A percentile compares a stretch with the other conserved stretches of the same genome.
Conservation (phyloP, 2,329 filamentous ascomycete species). For the Paraphaeosphaeria minitans region DNA sequence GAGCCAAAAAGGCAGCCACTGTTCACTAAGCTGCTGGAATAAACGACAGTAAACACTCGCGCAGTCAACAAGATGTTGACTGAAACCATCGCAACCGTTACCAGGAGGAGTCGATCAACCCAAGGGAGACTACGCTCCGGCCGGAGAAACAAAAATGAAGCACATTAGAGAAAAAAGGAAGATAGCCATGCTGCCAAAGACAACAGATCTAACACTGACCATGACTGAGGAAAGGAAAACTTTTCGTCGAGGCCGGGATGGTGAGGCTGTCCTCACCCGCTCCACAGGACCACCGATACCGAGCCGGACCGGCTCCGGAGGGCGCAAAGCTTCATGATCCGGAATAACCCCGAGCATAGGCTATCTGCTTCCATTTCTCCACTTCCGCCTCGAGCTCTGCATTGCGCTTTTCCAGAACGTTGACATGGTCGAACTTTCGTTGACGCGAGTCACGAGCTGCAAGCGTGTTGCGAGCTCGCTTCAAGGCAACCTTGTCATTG, state of each 20-base stretch:
- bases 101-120: conserved; percentile 48
- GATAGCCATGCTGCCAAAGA: not conserved
- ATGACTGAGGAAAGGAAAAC: conserved; percentile 23
- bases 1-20: not conserved
- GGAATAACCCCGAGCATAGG: conserved; percentile 45
- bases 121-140: conserved; percentile 44
- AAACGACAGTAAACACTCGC: conserved; percentile 12
- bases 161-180: not conserved
- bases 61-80: not conserved
- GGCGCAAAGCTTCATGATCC: conserved; percentile 41
- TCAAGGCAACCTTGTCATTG: conserved; percentile 76
- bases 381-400: conserved; percentile 64
- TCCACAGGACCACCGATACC: conserved; percentile 32
- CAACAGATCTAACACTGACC: conserved; percentile 8
- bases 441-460: conserved; percentile 92
- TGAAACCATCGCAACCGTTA: conserved; percentile 22
- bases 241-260: conserved; percentile 36
- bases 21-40: not conserved
- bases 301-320: conserved; percentile 30
- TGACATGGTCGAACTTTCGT: conserved; percentile 78
- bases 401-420: conserved; percentile 76
- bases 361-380: conserved; percentile 51
- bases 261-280: conserved; percentile 42
- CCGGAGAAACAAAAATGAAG: conserved; percentile 12
- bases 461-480: conserved; percentile 91